A percentile compares a stretch with the other conserved stretches of the same genome.
phyloP scores from a whole-genome alignment of 306 rosid species.

The Boehmeria nivea region DNA sequence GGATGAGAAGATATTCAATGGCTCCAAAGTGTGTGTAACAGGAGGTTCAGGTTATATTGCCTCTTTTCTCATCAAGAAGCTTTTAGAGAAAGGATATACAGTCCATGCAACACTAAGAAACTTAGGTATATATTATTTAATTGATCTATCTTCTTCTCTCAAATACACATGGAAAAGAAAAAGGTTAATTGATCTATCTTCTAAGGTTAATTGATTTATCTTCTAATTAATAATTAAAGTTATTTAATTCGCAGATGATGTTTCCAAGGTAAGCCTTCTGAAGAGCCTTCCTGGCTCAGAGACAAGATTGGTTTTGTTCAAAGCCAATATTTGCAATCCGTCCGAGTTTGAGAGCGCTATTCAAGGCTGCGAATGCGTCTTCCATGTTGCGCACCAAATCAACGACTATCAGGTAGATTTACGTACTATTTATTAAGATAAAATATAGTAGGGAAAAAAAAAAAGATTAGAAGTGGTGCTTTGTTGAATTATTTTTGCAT shows the following conservation, averaged over 20 bases:
- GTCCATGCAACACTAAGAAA: conserved; percentile 42
- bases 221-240: too few species aligned
- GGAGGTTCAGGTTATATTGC: conserved; percentile 35
- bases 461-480: background rate
- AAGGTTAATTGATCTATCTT: background rate
- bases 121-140: conserved; percentile 3
- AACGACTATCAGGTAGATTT: background rate
- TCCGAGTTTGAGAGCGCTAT: conserved; percentile 19
- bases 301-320: conserved; percentile 21
- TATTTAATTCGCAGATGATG: conserved; percentile 30
- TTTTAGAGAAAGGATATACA: conserved; percentile 25
- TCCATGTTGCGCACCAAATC: conserved; percentile 26
- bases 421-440: too few species aligned
- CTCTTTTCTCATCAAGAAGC: conserved; percentile 28
- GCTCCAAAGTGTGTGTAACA: conserved; percentile 30
- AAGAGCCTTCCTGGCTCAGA: conserved; percentile 31
- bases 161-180: too few species aligned
- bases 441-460: too few species aligned
- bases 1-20: background rate
- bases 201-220: background rate
- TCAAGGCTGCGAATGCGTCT: conserved; percentile 22
- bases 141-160: background rate
- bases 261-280: conserved; percentile 24
- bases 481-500: background rate
- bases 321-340: conserved; percentile 31